Conservation (phyloP, 805 yeast genomes). For the Candida caryicola region DNA sequence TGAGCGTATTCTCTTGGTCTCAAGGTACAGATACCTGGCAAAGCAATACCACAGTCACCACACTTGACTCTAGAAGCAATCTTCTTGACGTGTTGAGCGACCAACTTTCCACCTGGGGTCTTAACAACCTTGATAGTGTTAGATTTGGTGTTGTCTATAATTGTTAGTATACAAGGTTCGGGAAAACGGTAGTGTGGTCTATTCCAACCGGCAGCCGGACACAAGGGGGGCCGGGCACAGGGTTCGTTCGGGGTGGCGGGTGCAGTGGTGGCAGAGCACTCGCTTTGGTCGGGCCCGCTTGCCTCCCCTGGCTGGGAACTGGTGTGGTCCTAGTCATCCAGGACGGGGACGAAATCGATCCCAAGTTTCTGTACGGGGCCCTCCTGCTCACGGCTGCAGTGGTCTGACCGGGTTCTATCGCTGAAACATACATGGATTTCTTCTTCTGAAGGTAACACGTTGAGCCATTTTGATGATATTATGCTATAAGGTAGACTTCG, state of each 20-base stretch:
- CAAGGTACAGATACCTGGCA: conserved; percentile 86
- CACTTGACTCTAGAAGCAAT: conserved; percentile 81
- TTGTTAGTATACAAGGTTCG: conserved; percentile 32
- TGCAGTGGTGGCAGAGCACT: too few species aligned
- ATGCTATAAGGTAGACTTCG: conserved; percentile 13
- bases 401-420: not conserved
- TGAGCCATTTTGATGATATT: conserved; percentile 77
- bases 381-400: not conserved
- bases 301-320: too few species aligned
- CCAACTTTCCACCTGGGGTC: conserved; percentile 99
- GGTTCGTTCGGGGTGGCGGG: too few species aligned
- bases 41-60: conserved; percentile 82
- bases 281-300: too few species aligned
- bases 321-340: too few species aligned
- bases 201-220: too few species aligned
- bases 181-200: too few species aligned
- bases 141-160: conserved; percentile 95
- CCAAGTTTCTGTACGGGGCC: not conserved
- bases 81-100: conserved; percentile 97
- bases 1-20: conserved; percentile 98
- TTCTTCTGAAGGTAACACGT: conserved; percentile 99
- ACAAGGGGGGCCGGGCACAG: too few species aligned
- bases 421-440: conserved; percentile 74
- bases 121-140: conserved; percentile 99
- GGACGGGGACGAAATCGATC: too few species aligned